Conservation (phyloP, 177 flowering plant genomes). For the Vitis hybrid region DNA sequence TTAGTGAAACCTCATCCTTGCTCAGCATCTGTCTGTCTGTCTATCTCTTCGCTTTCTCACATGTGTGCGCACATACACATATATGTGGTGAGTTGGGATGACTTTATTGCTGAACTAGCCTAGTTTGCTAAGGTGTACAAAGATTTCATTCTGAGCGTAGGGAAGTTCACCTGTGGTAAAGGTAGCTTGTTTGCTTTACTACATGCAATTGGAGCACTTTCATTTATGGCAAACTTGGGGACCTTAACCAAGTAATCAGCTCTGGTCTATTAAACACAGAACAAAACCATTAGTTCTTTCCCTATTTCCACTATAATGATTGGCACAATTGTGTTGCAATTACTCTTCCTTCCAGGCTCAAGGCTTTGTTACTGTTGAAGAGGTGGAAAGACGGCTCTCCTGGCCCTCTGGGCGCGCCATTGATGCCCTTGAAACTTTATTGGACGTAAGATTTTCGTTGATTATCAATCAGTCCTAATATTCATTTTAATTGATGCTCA, state of each 20-base stretch:
- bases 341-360: conserved; percentile 51
- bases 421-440: conserved; percentile 83
- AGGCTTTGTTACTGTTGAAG: conserved; percentile 88
- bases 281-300: background rate
- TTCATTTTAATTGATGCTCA: conserved; percentile 2
- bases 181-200: background rate
- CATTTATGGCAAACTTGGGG: background rate
- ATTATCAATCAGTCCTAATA: background rate
- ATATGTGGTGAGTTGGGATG: too few species aligned
- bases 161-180: background rate
- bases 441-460: conserved; percentile 50
- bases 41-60: too few species aligned
- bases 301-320: background rate
- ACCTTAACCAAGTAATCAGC: background rate
- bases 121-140: background rate
- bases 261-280: background rate
- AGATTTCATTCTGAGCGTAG: background rate
- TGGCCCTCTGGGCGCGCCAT: conserved; percentile 90
- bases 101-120: too few species aligned
- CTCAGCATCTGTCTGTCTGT: too few species aligned
- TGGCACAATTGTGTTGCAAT: background rate
- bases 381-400: conserved; percentile 67
- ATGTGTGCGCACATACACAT: accelerated
- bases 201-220: background rate
- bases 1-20: too few species aligned